phyloP scores from a whole-genome alignment of 306 rosid genomes.

The Corylus heterophylla region DNA sequence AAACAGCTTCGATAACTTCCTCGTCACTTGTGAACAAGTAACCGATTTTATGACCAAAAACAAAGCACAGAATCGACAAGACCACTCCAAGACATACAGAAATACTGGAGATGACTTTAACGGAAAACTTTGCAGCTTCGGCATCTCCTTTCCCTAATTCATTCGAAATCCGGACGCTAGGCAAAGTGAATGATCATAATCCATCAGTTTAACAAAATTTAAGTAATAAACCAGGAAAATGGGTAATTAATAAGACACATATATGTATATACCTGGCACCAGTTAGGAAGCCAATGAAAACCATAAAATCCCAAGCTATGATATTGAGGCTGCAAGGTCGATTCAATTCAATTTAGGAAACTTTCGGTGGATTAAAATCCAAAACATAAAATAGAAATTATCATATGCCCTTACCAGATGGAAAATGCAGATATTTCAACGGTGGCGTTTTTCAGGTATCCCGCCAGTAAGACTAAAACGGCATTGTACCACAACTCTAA shows the following conservation, averaged over 20 bases:
- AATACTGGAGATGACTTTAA: not conserved
- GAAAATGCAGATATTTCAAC: conserved; percentile 9
- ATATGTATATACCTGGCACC: not conserved
- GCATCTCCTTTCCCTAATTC: conserved; percentile 10
- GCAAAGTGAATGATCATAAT: not conserved
- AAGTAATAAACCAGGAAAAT: not conserved
- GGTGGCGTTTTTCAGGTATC: not conserved
- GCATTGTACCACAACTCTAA: conserved; percentile 9
- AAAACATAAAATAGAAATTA: not conserved
- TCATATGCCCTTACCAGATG: not conserved
- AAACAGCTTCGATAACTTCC: not conserved
- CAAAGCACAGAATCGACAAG: not conserved
- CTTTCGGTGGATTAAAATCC: not conserved
- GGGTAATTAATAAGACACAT: not conserved
- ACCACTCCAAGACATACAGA: not conserved
- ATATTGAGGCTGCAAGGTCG: conserved; percentile 3
- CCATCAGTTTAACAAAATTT: not conserved
- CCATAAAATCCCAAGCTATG: conserved; percentile 2
- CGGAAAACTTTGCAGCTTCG: not conserved
- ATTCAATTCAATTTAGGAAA: not conserved
- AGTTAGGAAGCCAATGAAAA: conserved; percentile 1
- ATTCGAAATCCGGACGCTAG: conserved; percentile 6
- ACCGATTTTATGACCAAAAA: not conserved
- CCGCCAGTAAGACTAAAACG: not conserved
- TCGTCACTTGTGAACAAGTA: not conserved